Conservation (phyloP, 371 early-diverging fungal genomes). For the Mortierella sp. region DNA sequence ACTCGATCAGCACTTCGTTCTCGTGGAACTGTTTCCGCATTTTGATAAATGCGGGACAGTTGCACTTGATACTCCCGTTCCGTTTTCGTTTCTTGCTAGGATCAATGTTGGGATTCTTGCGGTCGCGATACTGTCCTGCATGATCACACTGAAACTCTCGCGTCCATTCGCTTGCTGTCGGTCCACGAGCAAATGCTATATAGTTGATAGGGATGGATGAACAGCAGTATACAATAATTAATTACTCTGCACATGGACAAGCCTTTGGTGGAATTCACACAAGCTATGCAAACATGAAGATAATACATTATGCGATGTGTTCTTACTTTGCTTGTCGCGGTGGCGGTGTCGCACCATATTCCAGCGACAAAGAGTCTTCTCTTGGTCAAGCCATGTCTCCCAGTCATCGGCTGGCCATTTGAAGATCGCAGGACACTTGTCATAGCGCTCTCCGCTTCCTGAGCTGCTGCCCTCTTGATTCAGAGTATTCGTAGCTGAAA, state of each 20-base stretch:
- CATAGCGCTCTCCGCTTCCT: conserved; percentile 19
- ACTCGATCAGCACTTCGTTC: conserved; percentile 48
- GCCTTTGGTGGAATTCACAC: not conserved
- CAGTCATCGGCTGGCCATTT: conserved; percentile 35
- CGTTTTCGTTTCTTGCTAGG: conserved; percentile 56
- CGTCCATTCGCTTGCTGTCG: conserved; percentile 56
- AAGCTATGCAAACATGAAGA: not conserved
- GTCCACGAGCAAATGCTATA: conserved; percentile 50
- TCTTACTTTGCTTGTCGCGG: conserved; percentile 51
- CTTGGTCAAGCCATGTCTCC: conserved; percentile 51
- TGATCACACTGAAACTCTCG: conserved; percentile 56
- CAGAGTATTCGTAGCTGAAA: not conserved
- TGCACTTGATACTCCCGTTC: conserved; percentile 52
- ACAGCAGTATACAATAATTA: not conserved
- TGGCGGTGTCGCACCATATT: conserved; percentile 42
- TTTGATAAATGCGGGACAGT: conserved; percentile 55
- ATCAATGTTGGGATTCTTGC: conserved; percentile 49
- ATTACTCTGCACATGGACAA: too few species aligned
- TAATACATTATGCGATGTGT: not conserved
- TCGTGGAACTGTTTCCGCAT: conserved; percentile 53
- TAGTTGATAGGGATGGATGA: not conserved
- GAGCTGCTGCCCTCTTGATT: not conserved
- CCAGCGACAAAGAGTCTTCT: conserved; percentile 44
- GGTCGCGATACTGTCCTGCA: conserved; percentile 53
- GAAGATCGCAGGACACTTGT: conserved; percentile 35